Percentiles rank a stretch among this genome's conserved stretches.
Evolutionary conservation across 495 filamentous ascomycete species (phyloP).

Genomic region (Cercophora samala): DNA sequence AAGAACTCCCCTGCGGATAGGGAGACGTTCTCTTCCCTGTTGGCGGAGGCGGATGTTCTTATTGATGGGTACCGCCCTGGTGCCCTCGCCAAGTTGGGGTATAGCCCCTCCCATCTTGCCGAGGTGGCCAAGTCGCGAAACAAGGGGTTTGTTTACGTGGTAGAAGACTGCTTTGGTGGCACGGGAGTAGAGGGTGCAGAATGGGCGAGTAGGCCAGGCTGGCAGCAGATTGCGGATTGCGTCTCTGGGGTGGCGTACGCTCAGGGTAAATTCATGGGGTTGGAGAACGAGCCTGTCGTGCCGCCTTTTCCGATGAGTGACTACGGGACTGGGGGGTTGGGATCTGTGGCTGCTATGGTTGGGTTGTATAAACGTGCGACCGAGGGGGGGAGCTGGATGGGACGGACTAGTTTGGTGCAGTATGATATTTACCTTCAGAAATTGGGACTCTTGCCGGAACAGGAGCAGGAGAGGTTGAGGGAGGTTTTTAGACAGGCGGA

Average conservation of each 20-base stretch:
- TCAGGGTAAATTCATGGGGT: slow-evolving; percentile 70
- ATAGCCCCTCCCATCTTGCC: slow-evolving; percentile 52
- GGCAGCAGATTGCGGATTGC: slow-evolving; percentile 60
- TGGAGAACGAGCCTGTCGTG: slow-evolving; percentile 60
- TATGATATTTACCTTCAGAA: slow-evolving; percentile 67
- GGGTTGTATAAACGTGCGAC: slow-evolving; percentile 62
- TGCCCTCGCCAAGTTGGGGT: slow-evolving; percentile 62
- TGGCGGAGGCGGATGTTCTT: slow-evolving; percentile 57
- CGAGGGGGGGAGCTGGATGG: slow-evolving; percentile 62
- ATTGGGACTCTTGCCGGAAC: slow-evolving; percentile 56
- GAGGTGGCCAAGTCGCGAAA: slow-evolving; percentile 49
- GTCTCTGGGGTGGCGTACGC: slow-evolving; percentile 64
- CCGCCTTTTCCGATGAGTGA: slow-evolving; percentile 80
- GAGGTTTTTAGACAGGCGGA: slow-evolving; percentile 35
- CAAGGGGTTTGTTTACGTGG: slow-evolving; percentile 65
- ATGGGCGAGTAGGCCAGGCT: slow-evolving; percentile 50
- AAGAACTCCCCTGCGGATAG: slow-evolving; percentile 49
- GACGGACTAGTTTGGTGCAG: slow-evolving; percentile 54
- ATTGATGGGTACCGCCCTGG: slow-evolving; percentile 69
- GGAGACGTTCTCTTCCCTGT: slow-evolving; percentile 54
- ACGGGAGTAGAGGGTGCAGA: slow-evolving; percentile 30
- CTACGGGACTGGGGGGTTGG: slow-evolving; percentile 69
- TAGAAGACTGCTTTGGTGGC: slow-evolving; percentile 69
- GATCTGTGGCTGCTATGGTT: slow-evolving; percentile 59
- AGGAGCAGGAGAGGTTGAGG: slow-evolving; percentile 56